Base-by-base conservation (phyloP, 768 basidiomycete species). In the Tulasnella sp. region DNA sequence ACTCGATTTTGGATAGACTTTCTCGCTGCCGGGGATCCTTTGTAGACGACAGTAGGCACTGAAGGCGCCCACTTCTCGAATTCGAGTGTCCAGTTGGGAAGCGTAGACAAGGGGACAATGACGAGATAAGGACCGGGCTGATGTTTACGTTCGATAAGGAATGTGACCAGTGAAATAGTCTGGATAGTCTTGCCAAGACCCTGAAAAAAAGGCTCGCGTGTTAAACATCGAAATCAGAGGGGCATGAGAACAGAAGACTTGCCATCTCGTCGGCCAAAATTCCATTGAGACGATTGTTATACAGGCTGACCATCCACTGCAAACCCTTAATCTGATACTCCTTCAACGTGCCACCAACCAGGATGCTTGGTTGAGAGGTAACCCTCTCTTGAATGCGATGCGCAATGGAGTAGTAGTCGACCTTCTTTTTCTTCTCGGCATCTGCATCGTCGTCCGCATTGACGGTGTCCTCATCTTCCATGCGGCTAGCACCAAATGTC, bases 241-340 rank as follows among this genome's bases (percentile, higher is more conserved):
- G 31, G 24, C 5, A 40, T 5, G 40, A 80, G 40, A 62, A 76
- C 21, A 84, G 3, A 31, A 34, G 71, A 78, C 87, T 78, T 77
- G 91, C 93, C 96, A 97, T 97, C 86, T 96, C 94, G 83, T 98
- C 96, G 80, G 96, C 96, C 68, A 98, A 86, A 82, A 98, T 98
- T 80, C 96, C 96, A 83, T 98, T 97, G 80, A 98, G 89, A 83
- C 92, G 91, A 88, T 98, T 98, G 85, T 98, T 98, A 85, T 96
- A 98, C 86, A 98, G 88, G 85, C 93, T 95, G 83, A 98, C 96
- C 96, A 98, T 97, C 96, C 96, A 98, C 85, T 97, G 96, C 83
- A 98, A 85, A 79, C 96, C 96, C 87, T 97, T 96, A 83, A 98
- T 80, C 85, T 98, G 96, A 84, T 98, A 97, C 72, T 97, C 96